A percentile compares a stretch with the other conserved stretches of the same genome.
Evolutionary conservation across 139 green algal species (phyloP).

Genomic region (Picochlorum sp.): DNA sequence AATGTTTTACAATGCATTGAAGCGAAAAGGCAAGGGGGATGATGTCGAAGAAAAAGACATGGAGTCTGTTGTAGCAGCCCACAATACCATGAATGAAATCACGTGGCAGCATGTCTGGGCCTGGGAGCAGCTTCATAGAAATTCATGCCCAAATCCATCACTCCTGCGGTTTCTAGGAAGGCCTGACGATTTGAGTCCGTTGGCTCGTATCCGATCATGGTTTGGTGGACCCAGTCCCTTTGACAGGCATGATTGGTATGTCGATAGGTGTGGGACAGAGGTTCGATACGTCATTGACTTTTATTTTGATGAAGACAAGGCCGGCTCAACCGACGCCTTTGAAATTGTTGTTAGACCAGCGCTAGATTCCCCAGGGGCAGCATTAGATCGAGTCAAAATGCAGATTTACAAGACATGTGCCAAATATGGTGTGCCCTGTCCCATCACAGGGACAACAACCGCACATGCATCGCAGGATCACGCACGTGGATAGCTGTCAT

Average conservation of each 20-base stretch:
- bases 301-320: slow-evolving; percentile 90
- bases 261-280: slow-evolving; percentile 73
- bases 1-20: slow-evolving; percentile 96
- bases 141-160: slow-evolving; percentile 55
- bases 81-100: slow-evolving; percentile 84
- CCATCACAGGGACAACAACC: slow-evolving; percentile 55
- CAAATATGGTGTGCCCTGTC: slow-evolving; percentile 77
- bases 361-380: slow-evolving; percentile 60
- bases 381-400: slow-evolving; percentile 85
- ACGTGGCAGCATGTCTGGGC: slow-evolving; percentile 67
- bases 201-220: slow-evolving; percentile 56
- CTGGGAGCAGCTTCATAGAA: slow-evolving; percentile 81
- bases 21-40: slow-evolving; percentile 87
- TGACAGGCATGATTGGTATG: slow-evolving; percentile 91
- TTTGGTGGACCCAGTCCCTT: slow-evolving; percentile 69
- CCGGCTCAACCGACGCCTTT: slow-evolving; percentile 66
- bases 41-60: slow-evolving; percentile 87
- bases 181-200: slow-evolving; percentile 79
- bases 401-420: slow-evolving; percentile 77
- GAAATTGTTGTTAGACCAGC: slow-evolving; percentile 75
- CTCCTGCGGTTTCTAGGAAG: slow-evolving; percentile 76
- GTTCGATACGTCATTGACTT: slow-evolving; percentile 97
- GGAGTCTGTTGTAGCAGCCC: slow-evolving; percentile 69
- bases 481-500: too few relatives aligned
- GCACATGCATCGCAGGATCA: too few relatives aligned